Conservation (phyloP, 2,329 filamentous ascomycete species). For the Fusarium caatingaense region DNA sequence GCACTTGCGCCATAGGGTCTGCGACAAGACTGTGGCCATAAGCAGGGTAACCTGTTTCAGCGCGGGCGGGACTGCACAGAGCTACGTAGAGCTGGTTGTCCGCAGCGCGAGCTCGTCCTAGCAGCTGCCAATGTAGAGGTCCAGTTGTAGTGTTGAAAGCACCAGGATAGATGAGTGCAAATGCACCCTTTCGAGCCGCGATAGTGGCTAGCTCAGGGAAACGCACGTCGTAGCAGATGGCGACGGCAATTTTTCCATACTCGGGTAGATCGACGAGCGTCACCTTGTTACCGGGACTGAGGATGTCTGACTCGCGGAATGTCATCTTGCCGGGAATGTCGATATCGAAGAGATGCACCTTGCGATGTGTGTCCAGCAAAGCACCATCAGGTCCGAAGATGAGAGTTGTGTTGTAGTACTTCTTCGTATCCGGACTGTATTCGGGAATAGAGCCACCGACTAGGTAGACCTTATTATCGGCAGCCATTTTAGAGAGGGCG, state of each 20-base stretch:
- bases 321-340: constrained; percentile 94
- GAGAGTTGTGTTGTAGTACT: constrained; percentile 92
- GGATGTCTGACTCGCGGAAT: constrained; percentile 90
- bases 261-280: constrained; percentile 88
- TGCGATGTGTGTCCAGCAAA: constrained; percentile 90
- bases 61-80: constrained; percentile 89
- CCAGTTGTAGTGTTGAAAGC: constrained; percentile 97
- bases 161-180: constrained; percentile 91
- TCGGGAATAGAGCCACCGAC: constrained; percentile 95
- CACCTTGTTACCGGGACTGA: constrained; percentile 85
- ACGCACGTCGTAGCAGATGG: constrained; percentile 97
- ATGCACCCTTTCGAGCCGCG: constrained; percentile 86
- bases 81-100: constrained; percentile 97
- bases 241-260: constrained; percentile 87
- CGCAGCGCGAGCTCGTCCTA: constrained; percentile 83
- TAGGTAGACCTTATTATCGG: constrained; percentile 81
- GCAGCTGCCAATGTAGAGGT: constrained; percentile 88
- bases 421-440: constrained; percentile 64
- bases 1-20: constrained; percentile 86
- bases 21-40: constrained; percentile 92
- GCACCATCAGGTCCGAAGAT: constrained; percentile 81
- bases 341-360: constrained; percentile 97
- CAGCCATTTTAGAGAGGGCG: constrained; percentile 82
- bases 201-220: constrained; percentile 95
- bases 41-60: constrained; percentile 82